Evolutionary conservation across 2,329 filamentous ascomycete genomes (phyloP).

Genomic region (Diplodia seriata): DNA sequence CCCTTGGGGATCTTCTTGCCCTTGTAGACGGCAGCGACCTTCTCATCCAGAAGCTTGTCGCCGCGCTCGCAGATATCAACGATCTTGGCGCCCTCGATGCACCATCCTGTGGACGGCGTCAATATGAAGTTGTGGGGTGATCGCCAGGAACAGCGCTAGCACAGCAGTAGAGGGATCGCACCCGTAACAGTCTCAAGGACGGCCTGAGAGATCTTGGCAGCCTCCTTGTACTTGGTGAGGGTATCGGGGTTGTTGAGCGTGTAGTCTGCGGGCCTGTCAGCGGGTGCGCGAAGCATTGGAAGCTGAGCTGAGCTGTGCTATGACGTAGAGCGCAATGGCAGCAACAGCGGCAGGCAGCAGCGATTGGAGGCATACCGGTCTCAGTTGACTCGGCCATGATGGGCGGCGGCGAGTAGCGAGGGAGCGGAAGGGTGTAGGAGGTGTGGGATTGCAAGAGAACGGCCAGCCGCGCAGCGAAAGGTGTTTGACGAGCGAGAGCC

Average conservation of each 20-base stretch:
- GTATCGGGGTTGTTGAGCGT: slow-evolving; percentile 90
- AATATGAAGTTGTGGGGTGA: slow-evolving; percentile 36
- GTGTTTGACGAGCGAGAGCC: slow-evolving; percentile 16
- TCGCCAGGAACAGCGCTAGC: slow-evolving; percentile 24
- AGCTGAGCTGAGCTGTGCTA: slow-evolving; percentile 27
- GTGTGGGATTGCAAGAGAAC: slow-evolving; percentile 5
- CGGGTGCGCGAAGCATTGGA: slow-evolving; percentile 16
- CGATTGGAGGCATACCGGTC: slow-evolving; percentile 24
- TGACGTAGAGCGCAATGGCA: slow-evolving; percentile 28
- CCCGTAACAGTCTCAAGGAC: slow-evolving; percentile 83
- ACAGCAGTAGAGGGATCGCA: slow-evolving; percentile 44
- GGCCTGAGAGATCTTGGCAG: slow-evolving; percentile 93
- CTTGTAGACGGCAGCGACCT: slow-evolving; percentile 94
- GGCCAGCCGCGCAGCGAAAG: background rate
- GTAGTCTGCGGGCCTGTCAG: slow-evolving; percentile 68
- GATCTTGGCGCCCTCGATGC: slow-evolving; percentile 88
- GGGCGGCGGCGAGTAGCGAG: slow-evolving; percentile 4
- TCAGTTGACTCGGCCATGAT: slow-evolving; percentile 32
- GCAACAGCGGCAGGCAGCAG: background rate
- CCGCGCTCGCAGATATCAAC: slow-evolving; percentile 94
- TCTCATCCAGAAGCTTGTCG: slow-evolving; percentile 92
- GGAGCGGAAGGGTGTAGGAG: slow-evolving; percentile 7
- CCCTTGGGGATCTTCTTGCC: slow-evolving; percentile 97
- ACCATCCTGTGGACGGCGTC: slow-evolving; percentile 59
- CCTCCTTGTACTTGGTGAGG: slow-evolving; percentile 98